These are phyloP conservation scores for Sextonia rubra DNA, from an alignment of 164 flowering plant genomes.

Conservation along the genomic window DNA sequence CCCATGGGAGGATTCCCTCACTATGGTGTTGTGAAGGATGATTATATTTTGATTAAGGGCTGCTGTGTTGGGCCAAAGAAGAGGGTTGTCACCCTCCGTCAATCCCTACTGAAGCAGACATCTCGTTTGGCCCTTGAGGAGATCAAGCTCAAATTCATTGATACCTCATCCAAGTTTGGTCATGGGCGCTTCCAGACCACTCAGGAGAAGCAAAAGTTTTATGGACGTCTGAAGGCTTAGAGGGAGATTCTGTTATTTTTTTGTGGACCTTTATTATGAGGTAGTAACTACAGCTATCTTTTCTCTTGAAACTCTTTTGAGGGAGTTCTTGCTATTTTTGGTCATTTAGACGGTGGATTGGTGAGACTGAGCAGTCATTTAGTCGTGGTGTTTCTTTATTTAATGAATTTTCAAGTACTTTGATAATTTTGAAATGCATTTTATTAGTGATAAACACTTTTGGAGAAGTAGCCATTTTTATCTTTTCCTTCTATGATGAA, in stretches of 20 bases:
- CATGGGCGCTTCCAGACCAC: constrained; percentile 20
- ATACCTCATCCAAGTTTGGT: constrained; percentile 27
- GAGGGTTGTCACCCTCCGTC: constrained; percentile 17
- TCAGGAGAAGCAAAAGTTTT: constrained; percentile 22
- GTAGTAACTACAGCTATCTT: too few relatives aligned
- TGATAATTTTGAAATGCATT: too few relatives aligned
- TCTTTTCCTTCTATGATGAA: too few relatives aligned
- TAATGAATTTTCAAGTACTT: too few relatives aligned
- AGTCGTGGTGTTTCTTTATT: too few relatives aligned
- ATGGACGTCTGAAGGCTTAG: constrained; percentile 13
- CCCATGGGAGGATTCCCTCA: constrained; percentile 22
- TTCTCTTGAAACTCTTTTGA: too few relatives aligned
- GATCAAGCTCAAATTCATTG: constrained; percentile 19
- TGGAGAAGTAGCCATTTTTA: too few relatives aligned
- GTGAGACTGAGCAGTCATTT: too few relatives aligned
- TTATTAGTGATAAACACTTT: too few relatives aligned
- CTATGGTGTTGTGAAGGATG: constrained; percentile 20
- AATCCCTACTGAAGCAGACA: constrained; percentile 17
- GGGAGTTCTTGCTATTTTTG: too few relatives aligned
- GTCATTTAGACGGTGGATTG: too few relatives aligned
- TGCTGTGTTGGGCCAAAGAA: constrained; percentile 20
- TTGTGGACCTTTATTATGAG: not conserved
- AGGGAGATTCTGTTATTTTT: not conserved
- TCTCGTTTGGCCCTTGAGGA: constrained; percentile 53
- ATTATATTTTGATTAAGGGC: constrained; percentile 14